Evolutionary conservation across 2,329 filamentous ascomycete species (phyloP), one percentile per base, ranked within the genome.

Genomic region (Neofusicoccum umdonicola): DNA sequence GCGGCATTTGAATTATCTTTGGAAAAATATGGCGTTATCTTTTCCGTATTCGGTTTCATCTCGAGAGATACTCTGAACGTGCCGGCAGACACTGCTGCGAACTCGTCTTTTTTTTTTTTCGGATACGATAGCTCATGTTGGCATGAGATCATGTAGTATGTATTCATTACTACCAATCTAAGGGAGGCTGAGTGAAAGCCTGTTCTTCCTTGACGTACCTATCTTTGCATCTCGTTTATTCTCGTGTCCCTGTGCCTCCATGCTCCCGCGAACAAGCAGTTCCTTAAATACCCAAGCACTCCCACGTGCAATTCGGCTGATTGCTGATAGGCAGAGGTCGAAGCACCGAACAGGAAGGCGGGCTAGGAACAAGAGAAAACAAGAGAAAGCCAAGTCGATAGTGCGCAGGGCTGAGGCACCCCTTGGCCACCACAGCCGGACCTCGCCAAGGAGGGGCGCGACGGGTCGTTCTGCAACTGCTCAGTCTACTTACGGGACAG

Each of bases 1-100:
- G 27, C 45, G 17, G 58, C 62, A 48, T 60, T 37, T 47, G 12
- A n/a, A 44, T 63, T 19, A 13, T 48, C 11, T 42, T 17, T 27
- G 22, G 27, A 60, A 35, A 58, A 60, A 19, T 22, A 9, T 35
- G 47, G 51, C 52, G 51, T 64, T 50, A 13, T 57, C 50, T 58
- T 57, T 2, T 48, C 19, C 34, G 27, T 39, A 12, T 47, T 39
- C 17, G 12, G 45, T 45, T 19, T 22, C 48, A 35, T 51, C 41
- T 48, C 41, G 22, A 27, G 31, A 45, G 41, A 60, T 60, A 60
- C 56, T 44, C 39, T 47, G 13, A 60, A 45, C 11, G n/a, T 47
- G 37, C 8, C 4, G 42, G 56, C 56, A 13, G n/a, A 44, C 31
- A 4, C 13, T 57, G 39, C 54, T 45, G 22, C 13, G 13, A 11